A percentile compares a stretch with the other conserved stretches of the same genome.
These are phyloP conservation scores for Verbascum thapsus DNA, from an alignment of 257 asterid species.

Conservation along the genomic window DNA sequence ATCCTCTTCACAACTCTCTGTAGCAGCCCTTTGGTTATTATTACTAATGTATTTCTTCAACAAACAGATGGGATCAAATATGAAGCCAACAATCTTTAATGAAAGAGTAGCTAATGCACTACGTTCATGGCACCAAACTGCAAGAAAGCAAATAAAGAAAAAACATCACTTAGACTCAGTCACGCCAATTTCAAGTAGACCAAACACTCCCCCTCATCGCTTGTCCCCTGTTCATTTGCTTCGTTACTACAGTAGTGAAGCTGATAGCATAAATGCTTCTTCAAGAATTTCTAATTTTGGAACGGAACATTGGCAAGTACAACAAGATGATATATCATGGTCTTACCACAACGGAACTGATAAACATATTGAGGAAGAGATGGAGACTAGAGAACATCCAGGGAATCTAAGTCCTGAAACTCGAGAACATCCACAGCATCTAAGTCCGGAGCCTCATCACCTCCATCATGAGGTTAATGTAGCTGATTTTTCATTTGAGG, in stretches of 20 bases:
- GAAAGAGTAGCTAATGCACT: conserved; percentile 55
- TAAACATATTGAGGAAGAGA: conserved; percentile 27
- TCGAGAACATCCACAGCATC: conserved; percentile 15
- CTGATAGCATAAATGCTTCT: conserved; percentile 25
- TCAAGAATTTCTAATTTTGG: conserved; percentile 25
- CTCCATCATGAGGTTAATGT: conserved; percentile 19
- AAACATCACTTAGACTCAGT: conserved; percentile 23
- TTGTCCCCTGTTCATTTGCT: conserved; percentile 43
- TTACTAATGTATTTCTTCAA: neutral
- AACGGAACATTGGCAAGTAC: conserved; percentile 32
- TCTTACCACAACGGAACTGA: conserved; percentile 9
- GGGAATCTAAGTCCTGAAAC: conserved; percentile 16
- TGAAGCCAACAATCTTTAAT: conserved; percentile 63
- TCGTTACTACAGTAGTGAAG: conserved; percentile 33
- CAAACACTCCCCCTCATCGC: conserved; percentile 40
- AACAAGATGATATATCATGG: conserved; percentile 29
- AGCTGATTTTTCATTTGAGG: conserved; percentile 38
- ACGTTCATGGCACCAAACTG: conserved; percentile 56
- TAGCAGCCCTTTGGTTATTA: neutral
- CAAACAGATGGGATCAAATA: conserved; percentile 63
- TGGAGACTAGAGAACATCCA: conserved; percentile 21
- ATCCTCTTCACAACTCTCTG: neutral
- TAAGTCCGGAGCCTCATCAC: conserved; percentile 6
- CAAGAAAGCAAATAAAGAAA: conserved; percentile 50
- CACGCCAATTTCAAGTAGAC: conserved; percentile 43